phyloP scores from a whole-genome alignment of 306 rosid genomes.

The Cajanus cajan region DNA sequence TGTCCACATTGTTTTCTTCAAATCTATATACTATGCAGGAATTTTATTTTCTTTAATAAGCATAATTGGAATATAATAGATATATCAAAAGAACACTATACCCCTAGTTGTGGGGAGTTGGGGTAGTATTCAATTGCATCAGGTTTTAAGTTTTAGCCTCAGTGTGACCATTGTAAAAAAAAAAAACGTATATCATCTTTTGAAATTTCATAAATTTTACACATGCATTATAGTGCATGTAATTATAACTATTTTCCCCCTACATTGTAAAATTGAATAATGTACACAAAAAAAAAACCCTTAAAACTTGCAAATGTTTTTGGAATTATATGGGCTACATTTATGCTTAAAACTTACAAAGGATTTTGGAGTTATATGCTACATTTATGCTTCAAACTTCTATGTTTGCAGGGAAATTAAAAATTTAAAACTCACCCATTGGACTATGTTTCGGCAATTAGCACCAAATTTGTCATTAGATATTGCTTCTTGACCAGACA shows the following conservation, averaged over 20 bases:
- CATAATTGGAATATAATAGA: background rate
- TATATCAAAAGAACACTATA: background rate
- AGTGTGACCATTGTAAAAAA: too few relatives aligned
- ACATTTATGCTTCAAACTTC: background rate
- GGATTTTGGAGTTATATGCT: background rate
- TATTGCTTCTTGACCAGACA: conserved; percentile 99
- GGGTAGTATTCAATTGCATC: too few relatives aligned
- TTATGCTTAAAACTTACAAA: too few relatives aligned
- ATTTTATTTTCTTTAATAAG: too few relatives aligned
- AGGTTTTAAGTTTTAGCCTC: too few relatives aligned
- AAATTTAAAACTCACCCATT: conserved; percentile 72
- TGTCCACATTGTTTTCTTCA: background rate
- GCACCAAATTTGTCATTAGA: conserved; percentile 88
- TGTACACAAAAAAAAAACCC: too few relatives aligned
- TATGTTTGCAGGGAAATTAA: conserved; percentile 14
- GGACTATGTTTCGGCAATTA: conserved; percentile 92
- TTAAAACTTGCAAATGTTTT: too few relatives aligned
- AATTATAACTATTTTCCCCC: background rate
- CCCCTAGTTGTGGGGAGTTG: background rate
- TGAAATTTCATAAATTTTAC: background rate
- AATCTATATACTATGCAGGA: background rate
- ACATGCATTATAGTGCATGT: background rate
- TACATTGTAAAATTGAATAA: too few relatives aligned
- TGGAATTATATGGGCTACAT: too few relatives aligned
- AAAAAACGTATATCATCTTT: too few relatives aligned